Evolutionary conservation across 2,329 filamentous ascomycete genomes (phyloP).

Genomic region (Microascus cirrosus): DNA sequence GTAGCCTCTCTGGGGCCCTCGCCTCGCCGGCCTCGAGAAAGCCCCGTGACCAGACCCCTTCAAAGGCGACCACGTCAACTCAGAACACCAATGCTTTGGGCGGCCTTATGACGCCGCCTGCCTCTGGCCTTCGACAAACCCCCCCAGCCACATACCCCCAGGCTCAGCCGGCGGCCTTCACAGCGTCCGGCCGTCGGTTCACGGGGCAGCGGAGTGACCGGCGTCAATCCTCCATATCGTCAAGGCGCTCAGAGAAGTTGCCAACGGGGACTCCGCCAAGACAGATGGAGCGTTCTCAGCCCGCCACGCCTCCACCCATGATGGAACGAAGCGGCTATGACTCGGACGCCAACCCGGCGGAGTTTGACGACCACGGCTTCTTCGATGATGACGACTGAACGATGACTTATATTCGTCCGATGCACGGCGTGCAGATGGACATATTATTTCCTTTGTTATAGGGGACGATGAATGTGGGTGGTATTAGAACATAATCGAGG

Average conservation of each 20-base stretch:
- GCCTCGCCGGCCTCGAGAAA: constrained; percentile 28
- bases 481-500: background rate
- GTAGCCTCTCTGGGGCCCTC: constrained; percentile 34
- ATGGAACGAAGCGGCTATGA: constrained; percentile 49
- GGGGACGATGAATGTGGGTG: background rate
- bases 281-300: constrained; percentile 25
- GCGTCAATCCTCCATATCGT: constrained; percentile 18
- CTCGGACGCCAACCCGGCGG: constrained; percentile 46
- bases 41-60: constrained; percentile 42
- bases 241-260: constrained; percentile 27
- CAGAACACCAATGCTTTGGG: constrained; percentile 51
- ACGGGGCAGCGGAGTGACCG: constrained; percentile 19
- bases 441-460: constrained; percentile 1
- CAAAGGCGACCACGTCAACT: constrained; percentile 36
- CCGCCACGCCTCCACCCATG: constrained; percentile 48
- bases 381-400: constrained; percentile 29
- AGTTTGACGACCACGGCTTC: constrained; percentile 49
- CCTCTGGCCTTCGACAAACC: constrained; percentile 57
- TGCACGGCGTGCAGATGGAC: background rate
- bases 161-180: constrained; percentile 49
- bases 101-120: constrained; percentile 82
- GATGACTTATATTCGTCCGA: constrained; percentile 4
- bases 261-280: constrained; percentile 31
- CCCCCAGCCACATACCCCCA: constrained; percentile 28
- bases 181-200: constrained; percentile 46